Evolutionary conservation across 1,284 basidiomycete species (phyloP), one percentile per base, ranked within the genome.

Genomic region (Vanrija sp.): DNA sequence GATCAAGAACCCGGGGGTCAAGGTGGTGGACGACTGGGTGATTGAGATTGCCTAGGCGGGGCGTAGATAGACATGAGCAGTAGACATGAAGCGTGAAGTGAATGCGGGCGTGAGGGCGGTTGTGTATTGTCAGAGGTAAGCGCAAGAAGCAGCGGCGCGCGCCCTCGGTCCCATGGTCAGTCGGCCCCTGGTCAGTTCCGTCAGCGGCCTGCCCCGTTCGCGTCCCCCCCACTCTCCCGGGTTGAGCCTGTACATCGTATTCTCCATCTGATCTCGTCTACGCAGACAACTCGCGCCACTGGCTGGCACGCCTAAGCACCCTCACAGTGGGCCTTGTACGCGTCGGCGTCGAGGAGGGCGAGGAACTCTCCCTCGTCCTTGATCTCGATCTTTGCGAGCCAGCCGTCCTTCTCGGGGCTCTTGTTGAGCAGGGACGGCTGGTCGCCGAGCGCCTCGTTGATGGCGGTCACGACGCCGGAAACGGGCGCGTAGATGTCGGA

Each of bases 401-500:
- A 31, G 94, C 94, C 94, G 71, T 90, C 79, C 41, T 84, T 81
- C 69, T 94, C 87, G 1, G 93, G 85, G 36, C 85, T 86, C 77
- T 92, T 92, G 83, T 98, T 98, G 53, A 98, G 79, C 47, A 98
- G 78, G 36, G 84, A 82, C 4, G 94, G 91, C 68, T 87, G 78
- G 39, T 79, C 80, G 46, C 82, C 79, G 47, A 98, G 81, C 20
- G 65, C 75, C 57, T 84, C 79, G 77, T 98, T 98, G 66, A 97
- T 84, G 67, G 85, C 85, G 61, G 84, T 80, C 36, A 98, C 79
- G 16, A 81, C 81, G 12, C 95, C 96, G 6, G 90, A 89, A 41
- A 98, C 83, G 36, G 95, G 96, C 9, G 94, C 90, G 77, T 91
- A 98, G 71, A 97, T 95, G 75, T 97, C 94, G 7, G 93, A 96